Conservation (phyloP, 305 asterid genomes). For the Fraxinus floribunda region DNA sequence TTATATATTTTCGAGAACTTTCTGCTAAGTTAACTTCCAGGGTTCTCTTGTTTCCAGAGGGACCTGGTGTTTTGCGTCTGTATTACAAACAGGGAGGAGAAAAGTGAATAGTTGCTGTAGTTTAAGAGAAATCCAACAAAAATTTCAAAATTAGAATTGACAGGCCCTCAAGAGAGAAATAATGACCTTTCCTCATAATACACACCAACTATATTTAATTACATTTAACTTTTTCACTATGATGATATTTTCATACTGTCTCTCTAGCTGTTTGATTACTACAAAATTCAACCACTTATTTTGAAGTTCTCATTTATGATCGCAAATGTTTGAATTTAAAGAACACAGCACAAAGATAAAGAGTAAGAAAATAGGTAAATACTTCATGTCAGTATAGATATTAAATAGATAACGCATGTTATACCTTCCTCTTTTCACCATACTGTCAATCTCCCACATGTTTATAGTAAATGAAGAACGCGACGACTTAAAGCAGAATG, state of each 20-base stretch:
- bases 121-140: slow-evolving; percentile 10
- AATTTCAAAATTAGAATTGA: slow-evolving; percentile 19
- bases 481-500: slow-evolving; percentile 93
- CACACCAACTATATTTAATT: slow-evolving; percentile 1
- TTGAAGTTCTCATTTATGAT: slow-evolving; percentile 14
- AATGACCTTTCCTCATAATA: not conserved
- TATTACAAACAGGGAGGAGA: slow-evolving; percentile 23
- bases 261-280: slow-evolving; percentile 13
- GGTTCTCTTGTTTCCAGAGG: slow-evolving; percentile 71
- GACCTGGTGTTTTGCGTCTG: slow-evolving; percentile 87
- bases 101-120: slow-evolving; percentile 3
- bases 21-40: slow-evolving; percentile 95
- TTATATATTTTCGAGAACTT: slow-evolving; percentile 94
- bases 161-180: not conserved
- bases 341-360: slow-evolving; percentile 5
- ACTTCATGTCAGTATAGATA: slow-evolving; percentile 12
- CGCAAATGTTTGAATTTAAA: slow-evolving; percentile 2
- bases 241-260: slow-evolving; percentile 7
- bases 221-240: slow-evolving; percentile 10
- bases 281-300: slow-evolving; percentile 14
- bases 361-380: not conserved
- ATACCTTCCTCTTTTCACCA: slow-evolving; percentile 92
- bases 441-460: slow-evolving; percentile 99
- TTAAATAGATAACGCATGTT: slow-evolving; percentile 19
- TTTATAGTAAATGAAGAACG: slow-evolving; percentile 93